Conservation (phyloP, 2,329 filamentous ascomycete species). For the Penicillium sp. region DNA sequence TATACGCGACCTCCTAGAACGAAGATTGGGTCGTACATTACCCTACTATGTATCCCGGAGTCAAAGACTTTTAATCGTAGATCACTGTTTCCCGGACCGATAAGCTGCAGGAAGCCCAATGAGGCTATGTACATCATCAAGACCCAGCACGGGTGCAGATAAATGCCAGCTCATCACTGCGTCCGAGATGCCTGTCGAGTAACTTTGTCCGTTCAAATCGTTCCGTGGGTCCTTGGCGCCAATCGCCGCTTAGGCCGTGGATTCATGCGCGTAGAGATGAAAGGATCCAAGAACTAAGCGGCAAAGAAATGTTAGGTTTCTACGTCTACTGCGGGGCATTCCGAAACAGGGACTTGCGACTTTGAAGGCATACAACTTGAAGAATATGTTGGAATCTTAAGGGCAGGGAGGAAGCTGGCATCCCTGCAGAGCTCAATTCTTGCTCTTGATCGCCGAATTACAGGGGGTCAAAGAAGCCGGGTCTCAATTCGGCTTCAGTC, state of each 20-base stretch:
- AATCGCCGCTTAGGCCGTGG: no score
- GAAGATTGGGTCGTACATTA: no score
- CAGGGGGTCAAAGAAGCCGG: constrained; percentile 14
- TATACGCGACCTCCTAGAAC: no score
- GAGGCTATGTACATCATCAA: constrained; percentile 15
- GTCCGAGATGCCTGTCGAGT: constrained; percentile 48
- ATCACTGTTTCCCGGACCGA: constrained; percentile 1
- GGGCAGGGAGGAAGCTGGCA: background rate
- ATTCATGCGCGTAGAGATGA: constrained; percentile 27
- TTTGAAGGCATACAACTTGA: no score
- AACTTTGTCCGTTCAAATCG: constrained; percentile 14
- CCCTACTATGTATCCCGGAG: background rate
- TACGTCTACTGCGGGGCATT: constrained; percentile 17
- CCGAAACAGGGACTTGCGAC: no score
- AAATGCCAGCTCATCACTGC: constrained; percentile 70
- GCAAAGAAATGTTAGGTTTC: no score
- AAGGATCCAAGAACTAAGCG: constrained; percentile 8
- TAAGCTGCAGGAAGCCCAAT: constrained; percentile 21
- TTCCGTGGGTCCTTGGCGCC: constrained; percentile 20
- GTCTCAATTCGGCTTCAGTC: constrained; percentile 20
- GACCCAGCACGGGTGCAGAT: constrained; percentile 5
- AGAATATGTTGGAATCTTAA: no score
- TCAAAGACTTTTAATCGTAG: background rate
- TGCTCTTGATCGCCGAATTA: constrained; percentile 29
- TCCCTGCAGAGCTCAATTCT: background rate